Percentiles rank a stretch among this genome's conserved stretches.
Conservation (phyloP, 306 rosid genomes). For the peach (Prunus persica) region Prunus_persica_NCBIv2 NC_034014.1:12798501-12799000, state of each 20-base stretch:
- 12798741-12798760: not conserved
- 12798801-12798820: not conserved
- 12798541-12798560: not conserved
- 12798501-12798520: not conserved
- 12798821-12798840: not conserved
- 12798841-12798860: not conserved
- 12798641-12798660: not conserved
- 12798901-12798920: not conserved
- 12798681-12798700: not conserved
- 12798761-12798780: not conserved
- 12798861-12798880: not conserved
- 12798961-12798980: not conserved
- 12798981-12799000: not conserved
- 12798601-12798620: no score
- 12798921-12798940: not conserved
- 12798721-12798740: not conserved
- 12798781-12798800: not conserved
- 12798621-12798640: not conserved
- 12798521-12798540: not conserved
- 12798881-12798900: not conserved
- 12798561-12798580: not conserved
- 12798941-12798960: not conserved
- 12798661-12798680: not conserved
- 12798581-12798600: not conserved
- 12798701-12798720: not conserved